Conservation (phyloP, 257 asterid species). For the Solanum etuberosum region DNA sequence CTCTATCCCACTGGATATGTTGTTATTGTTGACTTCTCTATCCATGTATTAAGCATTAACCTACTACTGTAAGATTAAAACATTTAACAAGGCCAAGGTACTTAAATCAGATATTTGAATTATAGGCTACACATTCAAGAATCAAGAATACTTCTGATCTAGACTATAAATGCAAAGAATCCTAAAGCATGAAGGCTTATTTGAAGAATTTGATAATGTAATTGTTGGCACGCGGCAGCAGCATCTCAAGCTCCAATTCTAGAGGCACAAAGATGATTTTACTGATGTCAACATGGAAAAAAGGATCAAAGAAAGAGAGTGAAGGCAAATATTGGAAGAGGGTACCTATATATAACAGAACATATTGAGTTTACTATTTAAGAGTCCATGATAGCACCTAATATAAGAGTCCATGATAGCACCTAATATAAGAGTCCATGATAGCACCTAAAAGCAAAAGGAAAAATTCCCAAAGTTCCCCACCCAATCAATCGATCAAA, state of each 20-base stretch:
- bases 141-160: neutral
- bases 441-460: neutral
- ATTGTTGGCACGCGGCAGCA: neutral
- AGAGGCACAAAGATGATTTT: neutral
- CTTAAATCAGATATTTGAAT: neutral
- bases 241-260: neutral
- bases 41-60: neutral
- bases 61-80: neutral
- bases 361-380: neutral
- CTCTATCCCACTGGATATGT: neutral
- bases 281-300: neutral
- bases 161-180: neutral
- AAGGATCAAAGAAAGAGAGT: neutral
- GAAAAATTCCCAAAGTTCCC: neutral
- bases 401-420: neutral
- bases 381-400: neutral
- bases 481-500: neutral
- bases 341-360: neutral
- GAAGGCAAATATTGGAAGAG: neutral
- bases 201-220: neutral
- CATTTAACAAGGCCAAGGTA: neutral
- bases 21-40: neutral
- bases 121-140: neutral
- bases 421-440: neutral
- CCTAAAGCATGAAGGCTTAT: neutral